Base-by-base conservation (phyloP, 2,329 filamentous ascomycete species). In the Pseudogymnoascus sp. region DNA sequence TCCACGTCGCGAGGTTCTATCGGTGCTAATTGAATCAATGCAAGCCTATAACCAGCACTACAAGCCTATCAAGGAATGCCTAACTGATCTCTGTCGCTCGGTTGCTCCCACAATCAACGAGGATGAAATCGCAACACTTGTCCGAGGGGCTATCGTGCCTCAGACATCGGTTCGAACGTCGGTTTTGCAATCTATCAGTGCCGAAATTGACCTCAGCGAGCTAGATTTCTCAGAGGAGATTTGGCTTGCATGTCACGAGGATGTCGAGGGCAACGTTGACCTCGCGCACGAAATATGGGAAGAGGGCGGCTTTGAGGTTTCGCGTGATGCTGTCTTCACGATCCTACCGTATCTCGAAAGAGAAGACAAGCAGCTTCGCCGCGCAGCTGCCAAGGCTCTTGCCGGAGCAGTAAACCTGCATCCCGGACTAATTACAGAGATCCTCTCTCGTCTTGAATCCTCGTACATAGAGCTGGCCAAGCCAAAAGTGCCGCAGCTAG, bases 211-310 rank as follows among this genome's bases (percentile, higher is more conserved):
- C 71, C 82, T 99, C 77, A 92, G 87, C 60, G 92, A 96, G 58
- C 78, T 92, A 33, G 82, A 85, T 28, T 94, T 91, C 68, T 94
- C 88, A 2, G 87, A 94, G 63, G 89, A 97, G 70, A 88, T 99
- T 19, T 99, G 91, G 91, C 79, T 99, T 39, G 89, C 89, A 41
- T 92, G 86, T 68, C 92, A 99, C 68, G 94, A 99, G 65, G 90
- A 95, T 66, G 83, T 90, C 18, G 83, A 88, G 41, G 92, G 97
- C 71, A 97, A 97, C 67, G 82, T 81, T 7, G 89, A 91, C 48
- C 78, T 95, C 59, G 92, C 89, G 5, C 82, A 80, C 58, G 89
- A 92, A 10, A 96, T 99, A 34, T 99, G 94, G 94, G 90, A 95
- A 68, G 94, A 96, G 69, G 95, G 92, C 70, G 87, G 83, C 6